A percentile compares a stretch with the other conserved stretches of the same genome.
phyloP scores from a whole-genome alignment of 2,329 filamentous ascomycete genomes.

The Phialophora verrucosa region DNA sequence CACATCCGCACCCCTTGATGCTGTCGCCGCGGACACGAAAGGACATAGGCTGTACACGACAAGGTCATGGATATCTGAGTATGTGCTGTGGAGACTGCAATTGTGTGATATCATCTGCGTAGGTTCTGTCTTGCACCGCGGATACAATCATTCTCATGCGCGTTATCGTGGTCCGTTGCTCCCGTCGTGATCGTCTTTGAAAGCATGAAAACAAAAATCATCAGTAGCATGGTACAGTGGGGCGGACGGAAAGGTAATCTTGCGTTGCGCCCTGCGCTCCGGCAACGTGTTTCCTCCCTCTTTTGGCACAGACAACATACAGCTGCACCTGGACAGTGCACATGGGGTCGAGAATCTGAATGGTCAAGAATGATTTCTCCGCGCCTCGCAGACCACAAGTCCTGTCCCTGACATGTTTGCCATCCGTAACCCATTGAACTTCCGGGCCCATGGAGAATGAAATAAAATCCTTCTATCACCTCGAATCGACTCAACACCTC shows the following conservation, averaged over 20 bases:
- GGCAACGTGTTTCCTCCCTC: constrained; percentile 19
- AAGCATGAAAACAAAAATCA: constrained; percentile 20
- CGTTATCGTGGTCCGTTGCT: constrained; percentile 10
- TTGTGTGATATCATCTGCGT: constrained; percentile 1
- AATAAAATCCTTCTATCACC: constrained; percentile 16
- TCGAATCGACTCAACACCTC: constrained; percentile 24
- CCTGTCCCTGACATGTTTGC: constrained; percentile 15
- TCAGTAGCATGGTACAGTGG: constrained; percentile 19
- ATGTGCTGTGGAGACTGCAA: neutral
- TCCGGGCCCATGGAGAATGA: constrained; percentile 23
- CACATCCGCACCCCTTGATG: neutral
- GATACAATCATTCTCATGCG: constrained; percentile 4
- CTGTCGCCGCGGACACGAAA: neutral
- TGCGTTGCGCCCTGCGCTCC: constrained; percentile 22
- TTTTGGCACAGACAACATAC: constrained; percentile 17
- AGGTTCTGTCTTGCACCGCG: constrained; percentile 8
- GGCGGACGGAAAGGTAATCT: constrained; percentile 11
- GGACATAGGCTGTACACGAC: neutral
- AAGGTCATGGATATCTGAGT: neutral
- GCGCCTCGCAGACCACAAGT: constrained; percentile 19
- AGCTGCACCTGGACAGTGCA: constrained; percentile 22
- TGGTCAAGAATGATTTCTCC: constrained; percentile 27
- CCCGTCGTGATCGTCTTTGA: constrained; percentile 10
- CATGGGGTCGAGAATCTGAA: constrained; percentile 27
- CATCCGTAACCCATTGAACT: constrained; percentile 19